Percentiles rank a stretch among this genome's conserved stretches.
phyloP scores from a whole-genome alignment of 164 flowering plant genomes.

The Pachysandra terminalis region DNA sequence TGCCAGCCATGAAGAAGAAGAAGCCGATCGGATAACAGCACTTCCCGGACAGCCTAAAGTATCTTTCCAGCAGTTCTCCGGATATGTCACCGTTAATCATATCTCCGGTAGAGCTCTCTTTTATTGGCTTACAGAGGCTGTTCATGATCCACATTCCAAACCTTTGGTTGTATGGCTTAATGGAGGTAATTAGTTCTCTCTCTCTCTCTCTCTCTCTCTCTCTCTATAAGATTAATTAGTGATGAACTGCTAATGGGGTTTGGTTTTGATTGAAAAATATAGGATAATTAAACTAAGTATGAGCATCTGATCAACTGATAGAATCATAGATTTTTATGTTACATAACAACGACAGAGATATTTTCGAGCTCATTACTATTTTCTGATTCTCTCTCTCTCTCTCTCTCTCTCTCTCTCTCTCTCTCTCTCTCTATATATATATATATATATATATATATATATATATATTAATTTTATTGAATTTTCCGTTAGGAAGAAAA shows the following conservation, averaged over 20 bases:
- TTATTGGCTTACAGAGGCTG: conserved; percentile 82
- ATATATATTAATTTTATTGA: conserved; percentile 9
- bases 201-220: too few relatives aligned
- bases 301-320: too few relatives aligned
- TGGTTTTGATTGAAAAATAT: background rate
- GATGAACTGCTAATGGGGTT: background rate
- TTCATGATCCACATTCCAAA: conserved; percentile 38
- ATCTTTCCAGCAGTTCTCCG: conserved; percentile 63
- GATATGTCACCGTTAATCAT: conserved; percentile 66
- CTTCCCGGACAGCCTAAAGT: conserved; percentile 80
- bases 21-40: conserved; percentile 48
- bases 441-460: conserved; percentile 6
- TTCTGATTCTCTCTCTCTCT: conserved; percentile 7
- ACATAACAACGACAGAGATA: conserved; percentile 47
- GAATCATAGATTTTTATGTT: conserved; percentile 89
- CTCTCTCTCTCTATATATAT: too few relatives aligned
- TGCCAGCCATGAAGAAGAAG: conserved; percentile 31
- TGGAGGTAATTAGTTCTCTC: conserved; percentile 54
- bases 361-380: conserved; percentile 55
- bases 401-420: too few relatives aligned
- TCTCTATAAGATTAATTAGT: background rate
- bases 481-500: too few relatives aligned
- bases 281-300: too few relatives aligned
- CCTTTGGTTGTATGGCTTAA: conserved; percentile 88
- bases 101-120: conserved; percentile 69